phyloP scores from a whole-genome alignment of 2,329 filamentous ascomycete species.

The Pseudogymnoascus sp. region DNA sequence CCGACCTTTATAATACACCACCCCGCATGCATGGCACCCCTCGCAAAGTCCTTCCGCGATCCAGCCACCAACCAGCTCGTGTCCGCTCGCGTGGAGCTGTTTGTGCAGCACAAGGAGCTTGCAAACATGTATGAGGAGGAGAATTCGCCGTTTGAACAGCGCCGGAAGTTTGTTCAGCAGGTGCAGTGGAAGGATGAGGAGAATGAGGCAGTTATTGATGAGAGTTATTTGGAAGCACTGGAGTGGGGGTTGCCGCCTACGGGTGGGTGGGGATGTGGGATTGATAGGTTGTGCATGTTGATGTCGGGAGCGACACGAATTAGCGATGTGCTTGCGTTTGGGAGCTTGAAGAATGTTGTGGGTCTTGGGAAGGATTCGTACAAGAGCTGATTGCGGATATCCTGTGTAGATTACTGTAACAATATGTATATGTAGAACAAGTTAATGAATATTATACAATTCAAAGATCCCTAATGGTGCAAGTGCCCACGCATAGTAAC shows the following conservation, averaged over 20 bases:
- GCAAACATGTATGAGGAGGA: conserved; percentile 99
- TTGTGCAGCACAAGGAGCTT: conserved; percentile 72
- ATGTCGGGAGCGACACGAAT: conserved; percentile 75
- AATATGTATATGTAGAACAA: conserved; percentile 2
- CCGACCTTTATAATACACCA: conserved; percentile 87
- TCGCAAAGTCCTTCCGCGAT: conserved; percentile 80
- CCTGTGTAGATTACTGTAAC: not conserved
- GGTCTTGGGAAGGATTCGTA: conserved; percentile 31
- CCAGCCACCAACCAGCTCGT: conserved; percentile 65
- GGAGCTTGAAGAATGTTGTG: conserved; percentile 67
- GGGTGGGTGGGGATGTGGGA: conserved; percentile 90
- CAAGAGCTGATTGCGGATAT: not conserved
- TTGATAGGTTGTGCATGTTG: conserved; percentile 89
- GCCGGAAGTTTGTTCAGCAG: conserved; percentile 69
- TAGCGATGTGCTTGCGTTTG: conserved; percentile 81
- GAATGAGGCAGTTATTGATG: conserved; percentile 35
- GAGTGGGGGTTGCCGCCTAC: conserved; percentile 92
- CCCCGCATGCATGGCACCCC: conserved; percentile 82
- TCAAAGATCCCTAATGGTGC: not conserved
- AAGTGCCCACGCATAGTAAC: not conserved
- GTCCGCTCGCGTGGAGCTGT: conserved; percentile 78
- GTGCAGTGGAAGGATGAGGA: conserved; percentile 34
- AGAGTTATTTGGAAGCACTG: conserved; percentile 76
- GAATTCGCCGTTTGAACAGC: conserved; percentile 83
- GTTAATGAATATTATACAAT: not conserved